phyloP scores from a whole-genome alignment of 257 asterid species.

The Solanum raphanifolium region DNA sequence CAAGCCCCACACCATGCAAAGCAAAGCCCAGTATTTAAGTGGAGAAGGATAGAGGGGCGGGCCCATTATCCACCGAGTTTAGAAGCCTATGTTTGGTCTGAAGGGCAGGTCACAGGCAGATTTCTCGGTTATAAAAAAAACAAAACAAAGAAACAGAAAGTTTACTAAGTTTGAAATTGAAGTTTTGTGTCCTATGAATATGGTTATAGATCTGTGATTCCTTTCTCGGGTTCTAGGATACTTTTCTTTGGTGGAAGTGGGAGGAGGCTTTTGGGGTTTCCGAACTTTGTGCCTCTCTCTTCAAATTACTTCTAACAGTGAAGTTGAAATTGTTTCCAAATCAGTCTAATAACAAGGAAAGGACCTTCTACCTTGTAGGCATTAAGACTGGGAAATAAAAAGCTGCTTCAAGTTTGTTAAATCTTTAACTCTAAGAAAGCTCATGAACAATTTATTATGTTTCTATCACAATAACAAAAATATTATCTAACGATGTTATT shows the following conservation, averaged over 20 bases:
- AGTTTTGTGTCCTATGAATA: background rate
- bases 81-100: too few relatives aligned
- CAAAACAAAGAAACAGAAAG: background rate
- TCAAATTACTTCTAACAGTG: background rate
- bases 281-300: background rate
- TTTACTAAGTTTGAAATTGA: background rate
- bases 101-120: too few relatives aligned
- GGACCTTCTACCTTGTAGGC: background rate
- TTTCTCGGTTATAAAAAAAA: too few relatives aligned
- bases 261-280: background rate
- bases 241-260: background rate
- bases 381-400: background rate
- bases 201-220: background rate
- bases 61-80: too few relatives aligned
- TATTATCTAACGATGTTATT: background rate
- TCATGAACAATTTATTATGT: background rate
- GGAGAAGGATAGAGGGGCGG: too few relatives aligned
- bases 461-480: background rate
- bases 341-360: background rate
- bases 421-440: background rate
- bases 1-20: too few relatives aligned
- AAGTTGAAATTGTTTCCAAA: background rate
- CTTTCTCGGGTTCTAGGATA: background rate
- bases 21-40: too few relatives aligned
- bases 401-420: background rate